Evolutionary conservation across 2,329 filamentous ascomycete species (phyloP), one percentile per base, ranked within the genome.

Genomic region (Clarireedia sp.): DNA sequence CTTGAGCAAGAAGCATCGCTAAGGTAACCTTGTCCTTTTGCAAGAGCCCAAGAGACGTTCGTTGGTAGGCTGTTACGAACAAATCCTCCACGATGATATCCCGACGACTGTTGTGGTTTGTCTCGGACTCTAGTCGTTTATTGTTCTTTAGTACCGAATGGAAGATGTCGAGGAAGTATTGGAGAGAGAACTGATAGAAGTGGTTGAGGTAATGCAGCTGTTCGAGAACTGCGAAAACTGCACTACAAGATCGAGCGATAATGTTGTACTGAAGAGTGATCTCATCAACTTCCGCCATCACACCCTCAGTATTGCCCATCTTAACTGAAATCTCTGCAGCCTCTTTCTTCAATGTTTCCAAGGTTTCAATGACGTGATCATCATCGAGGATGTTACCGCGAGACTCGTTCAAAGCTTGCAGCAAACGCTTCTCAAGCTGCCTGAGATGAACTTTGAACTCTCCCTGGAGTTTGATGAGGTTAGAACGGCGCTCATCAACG

Each of bases 401-500:
- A 55, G 92, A 97, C 72, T 96, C 92, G 68, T 99, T 99, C 67
- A 99, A 84, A 24, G 95, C 92, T 70, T 96, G 90, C 48, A 99
- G 76, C 51, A 99, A 79, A 56, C 89, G 86, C 74, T 96, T 96
- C 77, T 99, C 95, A 26, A 99, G 81, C 71, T 95, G 89, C 60
- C 94, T 87, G 44, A 99, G 82, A 72, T 96, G 92, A n/a, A 97
- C 86, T 74, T 95, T 96, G 80, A 99, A 99, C 73, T 99, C 95
- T 67, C 94, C 94, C 74, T 99, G 94, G 66, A 96, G 82, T 75
- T 99, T 99, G 79, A 97, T 95, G 62, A 99, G 84, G 70, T 99
- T 97, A 37, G 91, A 95, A 56, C 94, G 85, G 61, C 94, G 83
- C 76, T 97, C 91, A 69, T 99, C 94, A 17, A 99, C 90, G 73